Percentiles rank a stretch among this genome's conserved stretches.
Conservation (phyloP, 495 filamentous ascomycete species). For the Daldinia caldariorum region DNA sequence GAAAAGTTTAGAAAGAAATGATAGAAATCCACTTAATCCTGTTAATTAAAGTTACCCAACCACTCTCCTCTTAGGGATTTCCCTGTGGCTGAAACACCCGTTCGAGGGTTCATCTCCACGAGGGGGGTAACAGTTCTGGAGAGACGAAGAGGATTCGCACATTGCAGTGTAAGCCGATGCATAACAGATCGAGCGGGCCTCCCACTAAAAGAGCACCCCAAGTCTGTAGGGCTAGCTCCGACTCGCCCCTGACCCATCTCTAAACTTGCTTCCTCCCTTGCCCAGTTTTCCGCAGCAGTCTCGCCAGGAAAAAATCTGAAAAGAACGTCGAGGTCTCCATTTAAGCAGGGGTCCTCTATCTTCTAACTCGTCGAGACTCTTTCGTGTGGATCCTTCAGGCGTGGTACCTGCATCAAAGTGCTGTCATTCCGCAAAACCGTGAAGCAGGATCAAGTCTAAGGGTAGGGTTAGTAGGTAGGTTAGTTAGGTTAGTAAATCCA, state of each 20-base stretch:
- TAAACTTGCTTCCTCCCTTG: slow-evolving; percentile 24
- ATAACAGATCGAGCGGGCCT: slow-evolving; percentile 39
- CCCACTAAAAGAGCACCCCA: slow-evolving; percentile 23
- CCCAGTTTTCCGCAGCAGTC: slow-evolving; percentile 19
- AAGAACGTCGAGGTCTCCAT: slow-evolving; percentile 22
- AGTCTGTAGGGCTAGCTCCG: slow-evolving; percentile 24
- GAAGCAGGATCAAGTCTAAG: slow-evolving; percentile 35
- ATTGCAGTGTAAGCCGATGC: slow-evolving; percentile 38
- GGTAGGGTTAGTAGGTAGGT: slow-evolving; percentile 25
- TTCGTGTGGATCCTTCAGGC: slow-evolving; percentile 38
- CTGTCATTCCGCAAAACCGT: slow-evolving; percentile 40
- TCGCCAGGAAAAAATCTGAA: slow-evolving; percentile 18
- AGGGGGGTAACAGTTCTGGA: slow-evolving; percentile 37
- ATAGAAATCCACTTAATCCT: slow-evolving; percentile 28
- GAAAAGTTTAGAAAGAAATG: slow-evolving; percentile 27
- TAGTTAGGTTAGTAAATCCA: slow-evolving; percentile 37
- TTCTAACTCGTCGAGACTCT: slow-evolving; percentile 28
- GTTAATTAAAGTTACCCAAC: slow-evolving; percentile 29
- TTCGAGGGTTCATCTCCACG: slow-evolving; percentile 40
- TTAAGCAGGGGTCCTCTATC: slow-evolving; percentile 13
- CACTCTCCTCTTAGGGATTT: slow-evolving; percentile 27
- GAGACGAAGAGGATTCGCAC: slow-evolving; percentile 39
- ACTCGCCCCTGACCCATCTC: slow-evolving; percentile 13
- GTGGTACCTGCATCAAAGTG: slow-evolving; percentile 42
- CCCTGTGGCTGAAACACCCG: slow-evolving; percentile 40